Evolutionary conservation across 78 protist species (phyloP), one percentile per base, ranked within the genome.

Genomic region (Dictyostelium citrinum): DNA sequence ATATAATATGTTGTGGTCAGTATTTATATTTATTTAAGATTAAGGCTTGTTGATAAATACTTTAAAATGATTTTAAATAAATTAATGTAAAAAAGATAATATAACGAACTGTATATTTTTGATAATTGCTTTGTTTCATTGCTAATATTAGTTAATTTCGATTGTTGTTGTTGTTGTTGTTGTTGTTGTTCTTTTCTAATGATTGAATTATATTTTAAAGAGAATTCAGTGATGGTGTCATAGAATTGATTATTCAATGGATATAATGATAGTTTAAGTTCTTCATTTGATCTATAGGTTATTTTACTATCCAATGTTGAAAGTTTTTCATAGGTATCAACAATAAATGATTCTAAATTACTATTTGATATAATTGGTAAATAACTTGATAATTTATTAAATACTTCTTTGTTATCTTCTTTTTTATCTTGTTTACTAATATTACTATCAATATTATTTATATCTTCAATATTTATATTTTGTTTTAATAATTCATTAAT

Each of bases 131-230:
- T 45, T 24, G 58, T 37, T 22, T 33, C 9, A 16, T 72, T 76
- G 46, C 55, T 39, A n/a, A 24, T 77, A 4, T n/a, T 67, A 45
- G 61, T 41, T 64, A 75, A 43, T 64, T 35, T 11, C 3, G 61
- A 12, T 82, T 29, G 16, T 16, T 12, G 20, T n/a, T 17, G 27
- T 68, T 11, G n/a, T 7, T 37, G 49, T 33, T 37, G 60, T 76
- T 70, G 68, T 49, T 43, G 41, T 43, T 82, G 90, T 5, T 74
- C 55, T 46, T 46, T 83, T 33, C 71, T 79, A 51, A 79, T 79
- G 20, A 82, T 82, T 5, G 91, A 75, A 22, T 85, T 85, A 75
- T 85, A 85, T 60, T 85, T 85, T 85, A 85, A 75, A 29, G 91
- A 51, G 5, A 20, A 12, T 60, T 85, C 91, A 49, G 72, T 49